Base-by-base conservation (phyloP, 495 filamentous ascomycete genomes). In the Oleoguttula mirabilis region DNA sequence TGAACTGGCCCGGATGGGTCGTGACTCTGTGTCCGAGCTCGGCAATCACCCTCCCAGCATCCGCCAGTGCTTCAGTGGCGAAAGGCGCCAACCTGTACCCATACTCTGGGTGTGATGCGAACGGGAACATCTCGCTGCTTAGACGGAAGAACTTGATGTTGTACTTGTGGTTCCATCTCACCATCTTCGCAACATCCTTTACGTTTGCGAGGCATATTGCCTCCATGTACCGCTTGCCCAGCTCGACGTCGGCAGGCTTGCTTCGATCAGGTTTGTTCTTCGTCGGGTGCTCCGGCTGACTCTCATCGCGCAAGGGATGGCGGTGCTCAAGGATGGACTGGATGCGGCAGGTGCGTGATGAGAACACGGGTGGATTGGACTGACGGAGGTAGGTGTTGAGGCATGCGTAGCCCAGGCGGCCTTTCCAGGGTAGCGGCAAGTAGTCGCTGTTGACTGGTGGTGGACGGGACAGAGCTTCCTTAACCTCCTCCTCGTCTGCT, bases 71-170 rank as follows among this genome's bases (percentile, higher is more conserved):
- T 35, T 87, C 77, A 0, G 77, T 74, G 0, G 92, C 90, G 58
- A 98, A 95, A 0, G 82, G 82, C 0, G 79, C 80, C 10, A 95
- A 68, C 48, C 78, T 82, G 56, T 95, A 98, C 0, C 87, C 90
- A 49, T 93, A 86, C 43, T 81, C 79, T 20, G 70, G 68, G 50
- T 95, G 87, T 36, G 81, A 88, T 0, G 90, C 87, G 57, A 95
- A 95, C 0, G 88, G 90, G 46, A 95, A 95, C 84, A 94, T 94
- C 55, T 94, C 90, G 51, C 82, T 90, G 51, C 82, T 88, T 15
- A 96, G 68, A 3, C 88, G 79, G 69, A 96, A 71, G 59, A 98
- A 92, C 55, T 82, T 90, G 63, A 95, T 96, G 30, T 76, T 78
- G 44, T 90, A 95, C 41, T 75, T 78, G 45, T 94, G 85, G 55